Percentiles rank a stretch among this genome's conserved stretches.
These are phyloP conservation scores for Thelephora ganbajun DNA, from an alignment of 768 basidiomycete species.

Conservation along the genomic window DNA sequence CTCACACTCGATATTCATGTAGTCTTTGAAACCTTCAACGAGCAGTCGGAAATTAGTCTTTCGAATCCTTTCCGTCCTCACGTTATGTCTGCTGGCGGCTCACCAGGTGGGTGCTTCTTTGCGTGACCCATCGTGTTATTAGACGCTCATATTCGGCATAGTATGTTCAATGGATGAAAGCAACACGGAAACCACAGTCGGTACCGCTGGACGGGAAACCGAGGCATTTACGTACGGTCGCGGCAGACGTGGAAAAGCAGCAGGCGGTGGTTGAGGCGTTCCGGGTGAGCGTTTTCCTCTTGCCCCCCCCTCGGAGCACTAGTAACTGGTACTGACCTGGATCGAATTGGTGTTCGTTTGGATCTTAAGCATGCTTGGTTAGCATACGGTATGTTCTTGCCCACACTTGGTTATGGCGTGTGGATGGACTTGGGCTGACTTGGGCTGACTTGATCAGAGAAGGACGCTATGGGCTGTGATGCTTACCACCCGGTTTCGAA, in stretches of 20 bases:
- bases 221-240: slow-evolving; percentile 15
- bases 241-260: slow-evolving; percentile 47
- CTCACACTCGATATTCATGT: too few species aligned
- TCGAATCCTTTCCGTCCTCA: too few species aligned
- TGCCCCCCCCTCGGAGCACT: not conserved
- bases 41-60: too few species aligned
- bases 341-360: not conserved
- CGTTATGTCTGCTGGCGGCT: too few species aligned
- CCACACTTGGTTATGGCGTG: slow-evolving; percentile 4
- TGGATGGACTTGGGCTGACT: slow-evolving; percentile 1
- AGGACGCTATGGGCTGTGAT: slow-evolving; percentile 84
- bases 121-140: too few species aligned
- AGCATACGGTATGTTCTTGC: slow-evolving; percentile 54
- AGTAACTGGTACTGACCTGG: slow-evolving; percentile 7
- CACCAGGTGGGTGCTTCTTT: too few species aligned
- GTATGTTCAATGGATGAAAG: too few species aligned
- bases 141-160: too few species aligned
- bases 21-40: too few species aligned
- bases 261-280: slow-evolving; percentile 70
- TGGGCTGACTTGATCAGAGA: slow-evolving; percentile 39
- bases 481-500: slow-evolving; percentile 81
- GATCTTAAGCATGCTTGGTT: slow-evolving; percentile 64
- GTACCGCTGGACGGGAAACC: not conserved
- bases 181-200: too few species aligned
- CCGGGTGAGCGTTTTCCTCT: slow-evolving; percentile 32